Conservation (phyloP, 768 basidiomycete species). For the Leucocoprinus leucothites region DNA sequence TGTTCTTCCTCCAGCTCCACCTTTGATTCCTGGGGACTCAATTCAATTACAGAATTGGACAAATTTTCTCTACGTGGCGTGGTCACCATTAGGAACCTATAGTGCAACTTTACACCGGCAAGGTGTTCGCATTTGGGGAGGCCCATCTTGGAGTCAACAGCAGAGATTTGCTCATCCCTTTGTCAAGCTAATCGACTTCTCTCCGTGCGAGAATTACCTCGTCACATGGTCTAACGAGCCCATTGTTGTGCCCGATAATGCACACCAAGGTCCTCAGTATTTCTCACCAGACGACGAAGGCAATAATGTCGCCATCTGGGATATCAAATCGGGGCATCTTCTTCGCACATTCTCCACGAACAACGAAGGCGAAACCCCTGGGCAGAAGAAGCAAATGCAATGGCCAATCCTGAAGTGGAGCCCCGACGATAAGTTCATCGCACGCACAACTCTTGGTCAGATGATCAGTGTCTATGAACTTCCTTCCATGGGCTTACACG, state of each 20-base stretch:
- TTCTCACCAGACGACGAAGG: conserved; percentile 95
- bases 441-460: conserved; percentile 81
- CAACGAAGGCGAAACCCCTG: conserved; percentile 53
- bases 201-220: conserved; percentile 93
- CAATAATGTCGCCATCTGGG: conserved; percentile 97
- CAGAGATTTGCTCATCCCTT: conserved; percentile 94
- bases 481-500: conserved; percentile 90
- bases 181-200: conserved; percentile 95
- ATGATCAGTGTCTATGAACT: conserved; percentile 97
- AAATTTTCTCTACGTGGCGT: conserved; percentile 88
- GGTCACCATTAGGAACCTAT: conserved; percentile 97
- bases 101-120: conserved; percentile 92
- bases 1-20: conserved; percentile 23
- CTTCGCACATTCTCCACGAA: conserved; percentile 85
- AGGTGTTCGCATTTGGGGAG: conserved; percentile 96
- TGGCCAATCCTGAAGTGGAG: conserved; percentile 99
- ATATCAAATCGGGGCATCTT: conserved; percentile 89
- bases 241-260: conserved; percentile 80
- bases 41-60: conserved; percentile 75
- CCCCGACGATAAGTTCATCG: conserved; percentile 93
- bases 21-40: conserved; percentile 13
- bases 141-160: conserved; percentile 82
- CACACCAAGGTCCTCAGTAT: conserved; percentile 77
- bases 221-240: conserved; percentile 98
- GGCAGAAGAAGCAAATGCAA: conserved; percentile 76